Base-by-base conservation (phyloP, 768 basidiomycete species). In the Mycena metata region DNA sequence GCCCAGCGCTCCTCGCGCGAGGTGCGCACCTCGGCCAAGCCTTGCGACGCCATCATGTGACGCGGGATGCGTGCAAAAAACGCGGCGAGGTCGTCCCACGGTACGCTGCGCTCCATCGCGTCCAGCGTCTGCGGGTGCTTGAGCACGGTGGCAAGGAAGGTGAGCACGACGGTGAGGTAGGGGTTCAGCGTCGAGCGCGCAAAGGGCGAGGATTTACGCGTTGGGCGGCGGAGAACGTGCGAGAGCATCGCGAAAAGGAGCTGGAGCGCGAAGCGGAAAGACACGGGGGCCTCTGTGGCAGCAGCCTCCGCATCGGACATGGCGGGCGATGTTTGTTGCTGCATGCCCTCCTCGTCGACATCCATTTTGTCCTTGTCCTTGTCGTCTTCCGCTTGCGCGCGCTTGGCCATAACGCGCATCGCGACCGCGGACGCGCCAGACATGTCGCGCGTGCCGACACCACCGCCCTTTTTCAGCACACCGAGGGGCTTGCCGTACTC, bases 401-500 rank as follows among this genome's bases (percentile, higher is more conserved):
- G 85, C 76, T 86, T 90, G 19, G 84, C 83, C 78, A 89, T 82
- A 23, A 86, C 83, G 6, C 87, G 84, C 79, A 86, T 79, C 1
- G 82, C 77, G 12, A 80, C 74, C 0, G 80, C 79, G 1, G 73
- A 57, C 19, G 79, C 79, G 2, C 80, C 69, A 26, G 75, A 66
- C 43, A 80, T 78, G 16, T 86, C 84, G 60, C 80, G 75, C 3
- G 77, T 74, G 13, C 85, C 83, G 5, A 85, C 78, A 30, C 85
- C 89, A 16, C 91, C 87, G 4, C 88, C 82, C 69, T 86, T 90
- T 59, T 89, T 86, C 54, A 99, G 79, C 7, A 94, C 80, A 3
- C 95, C 90, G 7, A 84, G 86, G 3, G 90, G 84, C 30, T 89
- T 85, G 39, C 98, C 97, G 73, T 96, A 99, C 78, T 99, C 96